A percentile compares a stretch with the other conserved stretches of the same genome.
phyloP scores from a whole-genome alignment of 306 rosid genomes.

The Quercus parvula region DNA sequence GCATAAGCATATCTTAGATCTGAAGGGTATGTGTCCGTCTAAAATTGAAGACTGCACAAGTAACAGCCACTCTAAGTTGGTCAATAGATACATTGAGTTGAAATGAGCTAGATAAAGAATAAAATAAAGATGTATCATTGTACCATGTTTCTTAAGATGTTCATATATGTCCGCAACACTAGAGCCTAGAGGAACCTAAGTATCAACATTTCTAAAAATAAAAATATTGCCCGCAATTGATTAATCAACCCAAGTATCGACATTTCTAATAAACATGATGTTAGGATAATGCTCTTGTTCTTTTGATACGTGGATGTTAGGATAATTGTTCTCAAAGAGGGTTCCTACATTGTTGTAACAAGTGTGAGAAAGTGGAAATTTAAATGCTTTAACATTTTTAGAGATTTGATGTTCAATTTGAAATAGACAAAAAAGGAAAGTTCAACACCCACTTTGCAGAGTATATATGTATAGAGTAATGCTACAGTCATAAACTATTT shows the following conservation, averaged over 20 bases:
- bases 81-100: background rate
- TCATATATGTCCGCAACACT: background rate
- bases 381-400: background rate
- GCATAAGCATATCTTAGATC: background rate
- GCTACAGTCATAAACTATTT: no score
- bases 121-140: background rate
- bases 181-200: background rate
- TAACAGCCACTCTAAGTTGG: background rate
- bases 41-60: background rate
- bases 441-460: background rate
- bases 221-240: no score
- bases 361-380: background rate
- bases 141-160: background rate
- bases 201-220: background rate
- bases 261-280: no score
- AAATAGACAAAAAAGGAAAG: background rate
- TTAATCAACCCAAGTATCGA: no score
- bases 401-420: background rate
- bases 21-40: background rate
- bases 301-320: background rate
- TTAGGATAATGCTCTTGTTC: no score
- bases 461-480: background rate
- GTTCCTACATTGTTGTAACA: background rate
- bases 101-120: background rate
- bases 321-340: background rate